Evolutionary conservation across 2,329 filamentous ascomycete genomes (phyloP), one percentile per base, ranked within the genome.

Genomic region (Colletotrichum sp.): DNA sequence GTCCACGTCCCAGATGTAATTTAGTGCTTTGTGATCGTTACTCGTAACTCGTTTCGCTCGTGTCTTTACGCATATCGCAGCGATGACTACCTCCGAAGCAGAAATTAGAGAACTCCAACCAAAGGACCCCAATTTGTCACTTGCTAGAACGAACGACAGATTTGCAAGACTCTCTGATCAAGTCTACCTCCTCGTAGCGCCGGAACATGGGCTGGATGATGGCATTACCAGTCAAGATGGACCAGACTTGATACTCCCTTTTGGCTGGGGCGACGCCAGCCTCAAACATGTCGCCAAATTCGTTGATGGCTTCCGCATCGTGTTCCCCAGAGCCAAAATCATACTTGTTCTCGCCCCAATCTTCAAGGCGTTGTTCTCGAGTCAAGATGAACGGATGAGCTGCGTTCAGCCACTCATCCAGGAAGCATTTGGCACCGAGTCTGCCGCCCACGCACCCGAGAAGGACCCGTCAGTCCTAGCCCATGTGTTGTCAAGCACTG

Each of bases 401-500:
- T 81, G 82, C 71, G 87, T 91, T 84, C 76, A 83, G 51, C 86
- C 85, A 6, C 80, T 89, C 51, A 76, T 88, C 47, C 18, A 21
- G n/a, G 80, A 86, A 59, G 81, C 81, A 27, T 67, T 67, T 15
- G 77, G 84, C 29, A 84, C 84, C 57, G 67, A 65, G 9, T 36
- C 67, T 12, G 12, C 76, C 66, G 1, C 29, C 15, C 27, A 8
- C 18, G 21, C 11, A 13, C 77, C 76, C 21, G 72, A 78, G 5
- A 71, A 80, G 13, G 66, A 59, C 55, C 81, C 84, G 4, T 73
- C 76, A 8, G 80, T 91, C 21, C 80, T 91, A n/a, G 79, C 88
- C 2, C 89, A 91, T 68, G 81, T 83, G 74, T 88, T 91, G 84
- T 91, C 89, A 71, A 91, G 90, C 78, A 90, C 89, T 0, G 90